Percentiles rank a stretch among this genome's conserved stretches.
Conservation (phyloP, 768 basidiomycete species). For the Leccinum obscurum region DNA sequence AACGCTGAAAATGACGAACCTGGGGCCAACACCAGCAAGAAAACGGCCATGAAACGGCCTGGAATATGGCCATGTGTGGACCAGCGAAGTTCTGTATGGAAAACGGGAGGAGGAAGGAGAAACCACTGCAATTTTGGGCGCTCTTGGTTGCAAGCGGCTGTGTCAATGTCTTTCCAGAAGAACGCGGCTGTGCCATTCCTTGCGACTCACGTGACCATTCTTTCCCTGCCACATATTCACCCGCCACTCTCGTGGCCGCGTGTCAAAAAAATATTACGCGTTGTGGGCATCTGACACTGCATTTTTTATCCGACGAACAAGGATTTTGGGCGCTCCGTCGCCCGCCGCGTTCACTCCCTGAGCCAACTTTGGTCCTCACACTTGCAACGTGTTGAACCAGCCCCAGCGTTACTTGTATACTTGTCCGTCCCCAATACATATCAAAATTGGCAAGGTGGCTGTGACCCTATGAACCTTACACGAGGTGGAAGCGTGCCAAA, state of each 20-base stretch:
- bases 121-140: too few species aligned
- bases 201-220: background rate
- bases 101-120: background rate
- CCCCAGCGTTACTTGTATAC: slow-evolving; percentile 5
- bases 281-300: slow-evolving; percentile 9
- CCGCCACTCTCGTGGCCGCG: background rate
- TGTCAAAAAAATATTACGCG: background rate
- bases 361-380: slow-evolving; percentile 8
- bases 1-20: slow-evolving; percentile 1
- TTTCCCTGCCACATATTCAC: background rate
- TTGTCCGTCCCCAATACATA: background rate
- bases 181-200: too few species aligned
- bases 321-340: slow-evolving; percentile 20
- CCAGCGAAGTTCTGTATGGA: slow-evolving; percentile 10
- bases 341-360: slow-evolving; percentile 1
- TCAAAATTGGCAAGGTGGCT: slow-evolving; percentile 18
- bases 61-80: background rate
- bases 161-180: background rate
- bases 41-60: background rate
- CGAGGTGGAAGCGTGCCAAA: slow-evolving; percentile 26
- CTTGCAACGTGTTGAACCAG: slow-evolving; percentile 25
- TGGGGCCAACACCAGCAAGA: background rate
- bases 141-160: background rate
- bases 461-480: slow-evolving; percentile 24
- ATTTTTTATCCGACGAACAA: slow-evolving; percentile 17